Base-by-base conservation (phyloP, 495 filamentous ascomycete species). In the Aspergillus bridgeri region DNA sequence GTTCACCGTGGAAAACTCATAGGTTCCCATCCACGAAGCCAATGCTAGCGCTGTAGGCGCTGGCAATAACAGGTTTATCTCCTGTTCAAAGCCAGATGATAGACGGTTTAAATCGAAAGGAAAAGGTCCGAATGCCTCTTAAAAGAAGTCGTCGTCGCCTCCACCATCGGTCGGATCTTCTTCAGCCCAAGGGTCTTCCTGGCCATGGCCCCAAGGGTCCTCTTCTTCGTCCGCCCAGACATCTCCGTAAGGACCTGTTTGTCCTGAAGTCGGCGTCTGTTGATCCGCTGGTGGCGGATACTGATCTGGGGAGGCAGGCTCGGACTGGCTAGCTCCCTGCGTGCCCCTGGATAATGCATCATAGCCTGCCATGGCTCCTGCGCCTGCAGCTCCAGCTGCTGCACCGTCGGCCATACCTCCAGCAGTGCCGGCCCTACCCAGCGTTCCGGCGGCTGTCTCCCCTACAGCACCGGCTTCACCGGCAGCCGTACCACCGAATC, bases 301-400 rank as follows among this genome's bases (percentile, higher is more conserved):
- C 15, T 70, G 65, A 18, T 63, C 63, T 19, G 72, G 56, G 0
- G 64, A 23, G 21, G 56, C 29, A 44, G 53, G 18, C 42, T 70
- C 60, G 15, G 62, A 25, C 24, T 56, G 56, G 11, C 56, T 56
- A 17, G 64, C 64, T 9, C 60, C 66, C 4, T 59, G 47, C 59
- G 67, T 68, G 4, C 80, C 78, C 57, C 81, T 62, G 50, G 83
- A 83, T 81, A 86, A 83, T 0, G 83, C 84, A 63, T 86, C 85
- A 65, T 86, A 86, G 13, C 83, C 85, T 19, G 82, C 83, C 71
- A 86, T 78, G 7, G 81, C 75, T 13, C 82, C 84, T 19, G 83
- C 84, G 3, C 82, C 83, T 24, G 76, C 73, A 51, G 67, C 76
- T 17, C 72, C 65, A 23, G 74, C 79, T 22, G 64, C 68, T 19